Evolutionary conservation across 2,329 filamentous ascomycete species (phyloP), one percentile per base, ranked within the genome.

Genomic region (Whalleya microplaca): DNA sequence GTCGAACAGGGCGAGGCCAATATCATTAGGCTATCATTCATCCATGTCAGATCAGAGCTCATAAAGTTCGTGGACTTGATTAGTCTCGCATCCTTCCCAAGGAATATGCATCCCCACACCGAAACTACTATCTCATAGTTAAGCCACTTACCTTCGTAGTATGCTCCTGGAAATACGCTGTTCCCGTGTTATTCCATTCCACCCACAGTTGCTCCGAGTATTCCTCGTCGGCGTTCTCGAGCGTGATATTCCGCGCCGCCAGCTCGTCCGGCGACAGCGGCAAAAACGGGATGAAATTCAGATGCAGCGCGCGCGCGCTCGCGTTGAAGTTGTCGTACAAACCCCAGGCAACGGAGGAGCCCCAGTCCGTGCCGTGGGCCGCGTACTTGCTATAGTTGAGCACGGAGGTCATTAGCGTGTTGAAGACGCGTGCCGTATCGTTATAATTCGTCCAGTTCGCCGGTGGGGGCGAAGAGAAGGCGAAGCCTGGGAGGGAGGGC

Each of bases 401-500:
- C 21, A 58, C 48, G 4, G 52, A 41, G 2, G 52, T 58, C 55
- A 61, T 59, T 18, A 62, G 49, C 9, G 51, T 58, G 43, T 62
- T 45, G 49, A 53, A 56, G 9, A 56, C 32, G 18, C 57, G 53
- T 18, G 53, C 53, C 14, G 57, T 59, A 20, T 59, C 57, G 18
- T 45, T 45, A n/a, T 40, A 3, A 0, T 53, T 59, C 57, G 53
- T 56, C 46, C 77, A 69, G 23, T 27, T 27, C 4, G 75, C 44
- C 0, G 80, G 77, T 2, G 79, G 78, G 1, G 72, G 67, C 2
- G 73, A 75, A 1, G 79, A 81, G 60, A 80, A 78, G 1, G 73
- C 72, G 63, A 78, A 84, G 7, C 81, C 81, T 2, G 79, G 78
- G 5, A 83, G 68, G 0, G 76, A 80, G 0, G 81, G 81, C 1